Percentiles rank a stretch among this genome's conserved stretches.
Conservation (phyloP, 768 basidiomycete genomes). For the Naematelia aurantialba region DNA sequence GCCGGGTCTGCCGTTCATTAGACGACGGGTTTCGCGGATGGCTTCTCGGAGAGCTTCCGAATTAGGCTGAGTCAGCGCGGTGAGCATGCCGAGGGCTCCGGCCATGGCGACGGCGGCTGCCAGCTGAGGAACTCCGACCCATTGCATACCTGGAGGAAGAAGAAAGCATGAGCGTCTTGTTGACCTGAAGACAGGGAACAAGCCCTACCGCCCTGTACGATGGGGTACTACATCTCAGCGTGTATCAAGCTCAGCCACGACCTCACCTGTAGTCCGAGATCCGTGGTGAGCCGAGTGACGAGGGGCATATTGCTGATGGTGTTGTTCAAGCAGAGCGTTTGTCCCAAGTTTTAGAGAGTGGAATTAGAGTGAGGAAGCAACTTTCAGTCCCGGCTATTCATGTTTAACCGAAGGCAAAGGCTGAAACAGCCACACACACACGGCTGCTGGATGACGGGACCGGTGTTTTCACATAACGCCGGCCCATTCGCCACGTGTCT, state of each 20-base stretch:
- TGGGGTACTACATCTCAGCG: conserved; percentile 29
- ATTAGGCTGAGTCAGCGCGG: conserved; percentile 79
- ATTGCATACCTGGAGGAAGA: conserved; percentile 24
- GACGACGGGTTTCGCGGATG: conserved; percentile 69
- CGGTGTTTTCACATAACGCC: too few relatives aligned
- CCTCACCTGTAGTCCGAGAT: conserved; percentile 35
- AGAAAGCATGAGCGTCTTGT: neutral
- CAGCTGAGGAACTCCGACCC: conserved; percentile 67
- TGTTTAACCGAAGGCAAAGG: too few relatives aligned
- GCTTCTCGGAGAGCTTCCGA: conserved; percentile 75
- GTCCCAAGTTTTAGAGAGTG: too few relatives aligned
- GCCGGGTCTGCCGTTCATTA: conserved; percentile 44
- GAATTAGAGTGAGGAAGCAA: too few relatives aligned
- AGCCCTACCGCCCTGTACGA: conserved; percentile 36
- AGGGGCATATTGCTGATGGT: conserved; percentile 26
- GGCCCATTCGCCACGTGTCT: too few relatives aligned
- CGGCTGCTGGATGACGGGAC: too few relatives aligned
- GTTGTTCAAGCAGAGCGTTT: too few relatives aligned
- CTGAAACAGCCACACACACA: too few relatives aligned
- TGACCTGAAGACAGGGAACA: neutral
- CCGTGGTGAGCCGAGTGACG: conserved; percentile 31
- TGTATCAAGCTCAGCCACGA: neutral
- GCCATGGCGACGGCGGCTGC: conserved; percentile 35
- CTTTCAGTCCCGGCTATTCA: too few relatives aligned
- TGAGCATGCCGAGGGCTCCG: conserved; percentile 63